Conservation (phyloP, 1,139 yeast genomes). For the Groenewaldozyma auringiensis region DNA sequence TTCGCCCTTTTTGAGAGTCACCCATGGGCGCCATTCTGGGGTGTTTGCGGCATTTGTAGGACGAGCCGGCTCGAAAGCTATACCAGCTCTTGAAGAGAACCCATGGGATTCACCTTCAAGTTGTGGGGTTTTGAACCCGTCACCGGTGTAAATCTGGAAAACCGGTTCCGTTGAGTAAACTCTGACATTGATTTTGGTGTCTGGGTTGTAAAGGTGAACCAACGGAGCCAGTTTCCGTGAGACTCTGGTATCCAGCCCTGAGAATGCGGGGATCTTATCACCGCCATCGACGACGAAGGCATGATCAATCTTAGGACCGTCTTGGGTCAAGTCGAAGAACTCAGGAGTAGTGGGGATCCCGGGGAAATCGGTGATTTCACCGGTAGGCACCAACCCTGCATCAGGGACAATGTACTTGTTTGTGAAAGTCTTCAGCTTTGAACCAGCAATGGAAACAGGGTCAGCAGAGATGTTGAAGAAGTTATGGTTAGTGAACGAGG, state of each 20-base stretch:
- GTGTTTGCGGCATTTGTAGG: constrained; percentile 49
- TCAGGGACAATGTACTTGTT: constrained; percentile 33
- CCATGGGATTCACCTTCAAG: constrained; percentile 30
- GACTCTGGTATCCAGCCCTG: constrained; percentile 38
- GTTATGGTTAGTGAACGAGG: constrained; percentile 58
- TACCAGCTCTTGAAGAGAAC: constrained; percentile 45
- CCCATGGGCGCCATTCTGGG: constrained; percentile 45
- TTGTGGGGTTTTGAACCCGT: constrained; percentile 35
- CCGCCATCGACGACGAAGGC: constrained; percentile 42
- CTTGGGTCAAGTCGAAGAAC: constrained; percentile 26
- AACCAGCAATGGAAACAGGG: constrained; percentile 27
- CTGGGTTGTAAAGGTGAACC: constrained; percentile 44
- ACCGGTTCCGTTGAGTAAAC: constrained; percentile 58
- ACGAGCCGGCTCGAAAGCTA: constrained; percentile 59
- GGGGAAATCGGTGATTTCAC: constrained; percentile 33
- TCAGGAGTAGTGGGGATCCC: constrained; percentile 22
- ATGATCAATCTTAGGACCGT: constrained; percentile 41
- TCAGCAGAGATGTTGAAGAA: constrained; percentile 43
- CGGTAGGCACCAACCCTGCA: constrained; percentile 43
- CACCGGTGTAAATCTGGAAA: constrained; percentile 63
- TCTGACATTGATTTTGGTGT: constrained; percentile 37
- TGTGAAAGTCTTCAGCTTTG: constrained; percentile 27
- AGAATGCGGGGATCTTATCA: constrained; percentile 24
- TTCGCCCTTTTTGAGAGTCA: constrained; percentile 45
- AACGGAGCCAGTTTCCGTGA: constrained; percentile 31